Percentiles rank a stretch among this genome's conserved stretches.
Evolutionary conservation across 129 eudicot genomes (phyloP).

Genomic region (Scalesia atractyloides): DNA sequence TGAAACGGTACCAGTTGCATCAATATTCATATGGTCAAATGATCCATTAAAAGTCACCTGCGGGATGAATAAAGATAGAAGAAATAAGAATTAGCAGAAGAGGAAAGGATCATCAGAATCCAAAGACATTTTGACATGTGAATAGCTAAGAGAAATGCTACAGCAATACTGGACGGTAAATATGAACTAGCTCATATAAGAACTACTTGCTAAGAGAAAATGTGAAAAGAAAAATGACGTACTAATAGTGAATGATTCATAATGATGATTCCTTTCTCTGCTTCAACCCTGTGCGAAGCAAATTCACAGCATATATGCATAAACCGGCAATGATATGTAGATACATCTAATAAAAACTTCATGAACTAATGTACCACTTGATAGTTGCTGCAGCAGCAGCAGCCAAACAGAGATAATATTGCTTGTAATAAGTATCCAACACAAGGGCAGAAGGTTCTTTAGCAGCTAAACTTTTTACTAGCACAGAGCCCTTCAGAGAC

Average conservation of each 20-base stretch:
- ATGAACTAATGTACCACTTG: constrained; percentile 67
- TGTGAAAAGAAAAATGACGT: constrained; percentile 27
- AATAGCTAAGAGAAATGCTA: not conserved
- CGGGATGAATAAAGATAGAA: constrained; percentile 20
- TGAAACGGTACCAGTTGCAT: constrained; percentile 74
- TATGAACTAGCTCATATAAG: constrained; percentile 18
- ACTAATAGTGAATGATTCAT: constrained; percentile 84
- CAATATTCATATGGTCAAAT: constrained; percentile 96
- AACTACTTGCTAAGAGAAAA: constrained; percentile 13
- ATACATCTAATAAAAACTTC: not conserved
- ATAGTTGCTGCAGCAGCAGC: constrained; percentile 98
- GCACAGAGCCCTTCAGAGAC: constrained; percentile 69
- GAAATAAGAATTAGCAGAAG: constrained; percentile 18
- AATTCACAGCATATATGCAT: constrained; percentile 11
- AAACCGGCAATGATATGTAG: not conserved
- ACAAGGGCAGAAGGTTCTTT: constrained; percentile 98
- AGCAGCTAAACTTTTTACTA: constrained; percentile 80
- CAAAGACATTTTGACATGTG: not conserved
- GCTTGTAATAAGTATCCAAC: constrained; percentile 92
- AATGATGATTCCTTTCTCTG: constrained; percentile 93
- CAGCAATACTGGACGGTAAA: not conserved
- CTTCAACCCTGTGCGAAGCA: constrained; percentile 72
- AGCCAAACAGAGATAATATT: constrained; percentile 96
- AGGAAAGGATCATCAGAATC: not conserved
- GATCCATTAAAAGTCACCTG: constrained; percentile 99